Evolutionary conservation across 805 yeast genomes (phyloP).

Genomic region (Komagataella ulmi): DNA sequence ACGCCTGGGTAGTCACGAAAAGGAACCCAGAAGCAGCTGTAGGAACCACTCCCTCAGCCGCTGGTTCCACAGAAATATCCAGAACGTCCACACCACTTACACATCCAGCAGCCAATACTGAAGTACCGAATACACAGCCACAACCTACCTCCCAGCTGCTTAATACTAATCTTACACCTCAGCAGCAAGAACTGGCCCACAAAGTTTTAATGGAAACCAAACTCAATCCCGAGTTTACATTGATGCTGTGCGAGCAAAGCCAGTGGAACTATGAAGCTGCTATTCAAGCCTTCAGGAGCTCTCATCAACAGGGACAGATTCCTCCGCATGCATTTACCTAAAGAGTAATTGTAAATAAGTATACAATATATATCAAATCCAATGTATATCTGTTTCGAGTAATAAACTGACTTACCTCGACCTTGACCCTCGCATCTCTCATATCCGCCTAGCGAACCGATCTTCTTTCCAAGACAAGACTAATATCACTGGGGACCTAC

Average conservation of each 20-base stretch:
- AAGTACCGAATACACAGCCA: constrained; percentile 8
- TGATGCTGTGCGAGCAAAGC: constrained; percentile 80
- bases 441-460: background rate
- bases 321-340: constrained; percentile 41
- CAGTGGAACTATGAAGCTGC: constrained; percentile 70
- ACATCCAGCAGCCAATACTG: constrained; percentile 5
- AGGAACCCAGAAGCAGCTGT: constrained; percentile 4
- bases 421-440: background rate
- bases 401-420: background rate
- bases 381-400: background rate
- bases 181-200: constrained; percentile 51
- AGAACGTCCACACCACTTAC: constrained; percentile 8
- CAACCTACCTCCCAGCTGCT: constrained; percentile 36
- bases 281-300: constrained; percentile 53
- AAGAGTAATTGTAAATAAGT: background rate
- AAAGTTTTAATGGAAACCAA: constrained; percentile 62
- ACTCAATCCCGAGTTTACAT: constrained; percentile 64
- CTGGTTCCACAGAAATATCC: constrained; percentile 5
- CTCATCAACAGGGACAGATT: constrained; percentile 33
- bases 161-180: constrained; percentile 30
- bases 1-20: constrained; percentile 35
- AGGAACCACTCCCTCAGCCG: constrained; percentile 7
- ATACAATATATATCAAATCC: background rate
- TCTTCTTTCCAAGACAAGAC: background rate
- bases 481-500: background rate